Evolutionary conservation across 106 monocot species (phyloP).

Genomic region (Vanilla planifolia): DNA sequence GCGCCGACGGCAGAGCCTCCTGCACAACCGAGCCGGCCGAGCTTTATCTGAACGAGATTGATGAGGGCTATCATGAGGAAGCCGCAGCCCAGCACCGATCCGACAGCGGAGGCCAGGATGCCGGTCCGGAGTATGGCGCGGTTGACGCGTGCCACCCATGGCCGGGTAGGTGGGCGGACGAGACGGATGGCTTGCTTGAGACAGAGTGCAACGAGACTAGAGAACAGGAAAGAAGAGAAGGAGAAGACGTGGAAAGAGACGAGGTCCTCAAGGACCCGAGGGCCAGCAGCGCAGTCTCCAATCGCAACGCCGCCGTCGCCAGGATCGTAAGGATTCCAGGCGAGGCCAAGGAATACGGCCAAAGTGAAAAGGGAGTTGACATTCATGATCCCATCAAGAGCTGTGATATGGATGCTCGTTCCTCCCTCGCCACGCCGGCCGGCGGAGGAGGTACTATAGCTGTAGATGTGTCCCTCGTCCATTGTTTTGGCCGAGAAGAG

Average conservation of each 20-base stretch:
- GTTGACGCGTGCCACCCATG: constrained; percentile 27
- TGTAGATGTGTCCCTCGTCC: neutral
- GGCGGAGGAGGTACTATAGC: too few relatives aligned
- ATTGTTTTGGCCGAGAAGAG: neutral
- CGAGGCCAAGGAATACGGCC: constrained; percentile 76
- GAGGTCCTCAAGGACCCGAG: constrained; percentile 32
- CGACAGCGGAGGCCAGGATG: constrained; percentile 48
- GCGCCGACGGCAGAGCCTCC: constrained; percentile 33
- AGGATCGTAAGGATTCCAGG: constrained; percentile 57
- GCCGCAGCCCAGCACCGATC: constrained; percentile 54
- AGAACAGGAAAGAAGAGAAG: constrained; percentile 86
- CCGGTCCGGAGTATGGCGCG: constrained; percentile 34
- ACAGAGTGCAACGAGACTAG: constrained; percentile 79
- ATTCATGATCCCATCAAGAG: constrained; percentile 86
- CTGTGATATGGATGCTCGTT: constrained; percentile 80
- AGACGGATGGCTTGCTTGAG: constrained; percentile 77
- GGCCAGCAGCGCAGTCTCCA: constrained; percentile 31
- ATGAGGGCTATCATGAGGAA: constrained; percentile 76
- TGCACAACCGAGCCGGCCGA: constrained; percentile 59
- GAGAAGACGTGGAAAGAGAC: constrained; percentile 72
- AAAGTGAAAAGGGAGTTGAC: constrained; percentile 93
- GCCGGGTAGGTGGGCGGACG: constrained; percentile 4
- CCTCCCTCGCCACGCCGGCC: constrained; percentile 4
- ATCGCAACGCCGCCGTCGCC: constrained; percentile 4
- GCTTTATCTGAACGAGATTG: constrained; percentile 69